Conservation (phyloP, 2,329 filamentous ascomycete genomes). For the Colletotrichum agaves region DNA sequence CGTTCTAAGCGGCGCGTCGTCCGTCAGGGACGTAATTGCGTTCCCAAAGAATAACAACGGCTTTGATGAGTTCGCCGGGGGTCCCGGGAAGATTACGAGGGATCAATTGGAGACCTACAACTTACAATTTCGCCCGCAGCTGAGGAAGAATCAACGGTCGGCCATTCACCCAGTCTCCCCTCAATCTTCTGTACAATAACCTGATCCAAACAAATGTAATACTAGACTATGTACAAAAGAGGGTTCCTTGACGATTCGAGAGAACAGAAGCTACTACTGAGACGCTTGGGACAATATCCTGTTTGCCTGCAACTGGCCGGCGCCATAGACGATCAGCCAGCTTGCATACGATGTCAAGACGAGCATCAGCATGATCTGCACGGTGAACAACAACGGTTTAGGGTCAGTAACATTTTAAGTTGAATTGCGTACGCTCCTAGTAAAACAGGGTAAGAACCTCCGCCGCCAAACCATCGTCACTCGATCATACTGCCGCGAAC, state of each 20-base stretch:
- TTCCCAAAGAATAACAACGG: slow-evolving; percentile 96
- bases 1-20: slow-evolving; percentile 79
- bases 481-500: no score
- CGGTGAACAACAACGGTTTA: neutral
- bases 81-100: slow-evolving; percentile 75
- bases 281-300: no score
- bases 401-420: neutral
- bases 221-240: no score
- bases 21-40: slow-evolving; percentile 92
- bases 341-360: no score
- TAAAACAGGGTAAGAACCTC: slow-evolving; percentile 10
- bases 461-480: neutral
- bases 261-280: no score
- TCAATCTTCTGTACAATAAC: no score
- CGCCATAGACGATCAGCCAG: no score
- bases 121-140: slow-evolving; percentile 44
- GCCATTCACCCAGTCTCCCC: no score
- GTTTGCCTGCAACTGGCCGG: no score
- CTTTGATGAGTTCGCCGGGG: slow-evolving; percentile 84
- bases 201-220: no score
- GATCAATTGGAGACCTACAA: slow-evolving; percentile 63
- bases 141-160: neutral
- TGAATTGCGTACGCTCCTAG: slow-evolving; percentile 4
- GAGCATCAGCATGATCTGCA: no score
- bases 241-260: no score